Conservation (phyloP, 495 filamentous ascomycete genomes). For the Chlorociboria aeruginascens region DNA sequence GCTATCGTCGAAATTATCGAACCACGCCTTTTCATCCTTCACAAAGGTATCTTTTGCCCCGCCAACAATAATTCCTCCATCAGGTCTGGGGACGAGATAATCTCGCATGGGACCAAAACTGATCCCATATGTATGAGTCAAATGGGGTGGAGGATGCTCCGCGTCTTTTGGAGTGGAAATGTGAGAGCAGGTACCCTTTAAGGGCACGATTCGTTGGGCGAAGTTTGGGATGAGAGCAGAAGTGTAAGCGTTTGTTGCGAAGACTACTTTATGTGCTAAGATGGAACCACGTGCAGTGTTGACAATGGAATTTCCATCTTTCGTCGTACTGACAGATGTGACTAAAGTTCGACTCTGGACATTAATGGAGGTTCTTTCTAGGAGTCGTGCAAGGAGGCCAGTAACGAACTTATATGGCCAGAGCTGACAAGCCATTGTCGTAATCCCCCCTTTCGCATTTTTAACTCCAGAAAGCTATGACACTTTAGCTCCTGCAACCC, state of each 20-base stretch:
- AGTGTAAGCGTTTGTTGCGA: conserved; percentile 19
- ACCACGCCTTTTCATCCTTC: conserved; percentile 26
- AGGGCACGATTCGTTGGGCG: conserved; percentile 9
- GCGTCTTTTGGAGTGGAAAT: conserved; percentile 1
- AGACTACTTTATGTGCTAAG: conserved; percentile 13
- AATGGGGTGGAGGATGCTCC: conserved; percentile 1
- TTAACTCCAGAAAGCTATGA: conserved; percentile 14
- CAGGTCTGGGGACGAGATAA: conserved; percentile 2
- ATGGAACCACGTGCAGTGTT: conserved; percentile 12
- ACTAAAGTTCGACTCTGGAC: conserved; percentile 51
- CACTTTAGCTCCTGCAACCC: no score
- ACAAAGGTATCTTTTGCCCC: conserved; percentile 29
- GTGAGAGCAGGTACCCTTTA: conserved; percentile 8
- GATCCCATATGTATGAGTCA: not conserved
- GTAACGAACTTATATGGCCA: conserved; percentile 51
- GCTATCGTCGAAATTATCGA: conserved; percentile 32
- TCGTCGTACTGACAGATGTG: not conserved
- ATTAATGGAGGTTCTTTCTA: conserved; percentile 39
- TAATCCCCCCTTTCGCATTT: conserved; percentile 32
- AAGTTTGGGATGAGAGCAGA: conserved; percentile 11
- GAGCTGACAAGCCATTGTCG: conserved; percentile 46
- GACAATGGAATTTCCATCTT: not conserved
- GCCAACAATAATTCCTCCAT: conserved; percentile 20
- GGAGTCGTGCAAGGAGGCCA: conserved; percentile 40
- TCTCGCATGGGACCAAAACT: not conserved